These are phyloP conservation scores for Paratinospora sagittata DNA, from an alignment of 164 flowering plant genomes.

Conservation along the genomic window DNA sequence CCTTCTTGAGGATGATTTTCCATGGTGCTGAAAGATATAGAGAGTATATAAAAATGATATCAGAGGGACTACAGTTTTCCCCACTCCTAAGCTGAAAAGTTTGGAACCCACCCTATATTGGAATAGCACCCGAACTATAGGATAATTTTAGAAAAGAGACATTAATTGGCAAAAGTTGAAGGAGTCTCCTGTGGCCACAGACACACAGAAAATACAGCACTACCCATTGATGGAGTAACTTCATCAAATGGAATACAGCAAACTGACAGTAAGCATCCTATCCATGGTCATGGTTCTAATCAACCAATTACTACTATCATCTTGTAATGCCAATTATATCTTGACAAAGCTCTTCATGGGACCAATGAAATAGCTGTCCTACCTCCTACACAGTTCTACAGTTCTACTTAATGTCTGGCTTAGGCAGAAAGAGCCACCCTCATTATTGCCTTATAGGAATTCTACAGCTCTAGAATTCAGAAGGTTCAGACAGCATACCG, in stretches of 20 bases:
- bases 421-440: not conserved
- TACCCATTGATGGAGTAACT: not conserved
- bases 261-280: not conserved
- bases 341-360: not conserved
- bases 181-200: not conserved
- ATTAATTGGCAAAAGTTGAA: not conserved
- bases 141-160: not conserved
- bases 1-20: not conserved
- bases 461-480: not conserved
- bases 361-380: not conserved
- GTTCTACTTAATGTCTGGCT: not conserved
- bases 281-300: not conserved
- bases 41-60: not conserved
- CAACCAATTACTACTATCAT: not conserved
- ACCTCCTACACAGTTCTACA: not conserved
- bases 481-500: slow-evolving; percentile 30
- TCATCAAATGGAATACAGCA: not conserved
- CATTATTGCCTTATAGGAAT: not conserved
- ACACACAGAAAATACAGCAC: not conserved
- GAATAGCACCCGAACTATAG: not conserved
- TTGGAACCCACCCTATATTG: not conserved
- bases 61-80: not conserved
- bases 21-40: not conserved
- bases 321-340: not conserved
- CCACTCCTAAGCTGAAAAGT: not conserved